Conservation (phyloP, 1,284 basidiomycete genomes). For the Cryptococcus sp. region DNA sequence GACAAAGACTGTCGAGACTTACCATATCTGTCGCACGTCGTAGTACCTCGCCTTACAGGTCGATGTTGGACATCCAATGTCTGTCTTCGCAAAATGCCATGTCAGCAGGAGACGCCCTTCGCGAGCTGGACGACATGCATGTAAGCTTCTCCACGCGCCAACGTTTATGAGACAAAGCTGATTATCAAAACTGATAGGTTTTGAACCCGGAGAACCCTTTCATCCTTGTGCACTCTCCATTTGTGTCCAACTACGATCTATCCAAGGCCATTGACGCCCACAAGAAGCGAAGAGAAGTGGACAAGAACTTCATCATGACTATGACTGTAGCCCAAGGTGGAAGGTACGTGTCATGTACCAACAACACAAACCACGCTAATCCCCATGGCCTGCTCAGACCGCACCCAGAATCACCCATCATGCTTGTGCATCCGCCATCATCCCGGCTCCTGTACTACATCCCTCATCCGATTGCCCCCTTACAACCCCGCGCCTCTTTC, state of each 20-base stretch:
- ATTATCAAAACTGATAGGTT: constrained; percentile 59
- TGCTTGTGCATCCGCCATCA: constrained; percentile 52
- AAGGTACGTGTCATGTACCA: constrained; percentile 21
- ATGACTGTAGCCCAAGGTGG: constrained; percentile 68
- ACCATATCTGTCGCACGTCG: neutral
- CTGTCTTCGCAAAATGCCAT: constrained; percentile 85
- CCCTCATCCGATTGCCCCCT: constrained; percentile 48
- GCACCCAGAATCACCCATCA: constrained; percentile 53
- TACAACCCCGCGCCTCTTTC: constrained; percentile 45
- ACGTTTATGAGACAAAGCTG: neutral
- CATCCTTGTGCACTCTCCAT: constrained; percentile 89
- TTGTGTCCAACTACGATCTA: constrained; percentile 90
- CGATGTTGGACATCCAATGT: constrained; percentile 80
- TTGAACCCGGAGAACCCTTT: constrained; percentile 80
- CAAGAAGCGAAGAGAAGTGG: constrained; percentile 79
- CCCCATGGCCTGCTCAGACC: constrained; percentile 58
- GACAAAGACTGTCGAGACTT: neutral
- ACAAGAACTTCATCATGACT: constrained; percentile 96
- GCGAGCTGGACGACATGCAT: constrained; percentile 86
- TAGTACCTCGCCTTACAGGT: constrained; percentile 54
- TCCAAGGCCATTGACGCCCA: constrained; percentile 85
- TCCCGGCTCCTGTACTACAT: constrained; percentile 49
- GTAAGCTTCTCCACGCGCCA: constrained; percentile 18
- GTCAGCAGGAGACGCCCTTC: constrained; percentile 92
- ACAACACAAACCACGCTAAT: neutral